A percentile compares a stretch with the other conserved stretches of the same genome.
phyloP scores from a whole-genome alignment of 331 rosid genomes.

The Saraca asoca region DNA sequence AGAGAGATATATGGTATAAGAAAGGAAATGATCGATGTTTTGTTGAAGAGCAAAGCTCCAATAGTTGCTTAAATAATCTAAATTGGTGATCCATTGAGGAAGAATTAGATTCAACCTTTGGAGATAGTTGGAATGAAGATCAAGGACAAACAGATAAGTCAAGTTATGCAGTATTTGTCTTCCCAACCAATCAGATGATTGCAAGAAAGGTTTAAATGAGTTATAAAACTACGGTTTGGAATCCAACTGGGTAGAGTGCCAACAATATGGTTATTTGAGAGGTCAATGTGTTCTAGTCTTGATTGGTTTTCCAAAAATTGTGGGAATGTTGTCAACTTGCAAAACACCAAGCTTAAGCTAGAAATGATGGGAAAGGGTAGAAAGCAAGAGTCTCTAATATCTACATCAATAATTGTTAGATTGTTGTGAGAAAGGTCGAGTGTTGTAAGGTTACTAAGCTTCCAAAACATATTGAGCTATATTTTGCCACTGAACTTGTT shows the following conservation, averaged over 20 bases:
- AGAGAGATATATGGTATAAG: fast-evolving
- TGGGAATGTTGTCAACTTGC: not conserved
- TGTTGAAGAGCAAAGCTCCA: constrained; percentile 23
- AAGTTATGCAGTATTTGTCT: not conserved
- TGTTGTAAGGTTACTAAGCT: too few relatives aligned
- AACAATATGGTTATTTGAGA: constrained; percentile 1
- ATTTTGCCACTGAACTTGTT: not conserved
- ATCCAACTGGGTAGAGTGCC: constrained; percentile 10
- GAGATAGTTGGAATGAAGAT: not conserved
- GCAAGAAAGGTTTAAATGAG: not conserved
- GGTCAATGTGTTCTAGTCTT: not conserved
- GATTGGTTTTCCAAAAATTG: not conserved
- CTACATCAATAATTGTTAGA: not conserved
- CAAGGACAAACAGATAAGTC: not conserved
- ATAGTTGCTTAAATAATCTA: not conserved
- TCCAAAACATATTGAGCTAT: too few relatives aligned
- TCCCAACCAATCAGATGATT: not conserved
- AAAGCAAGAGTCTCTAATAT: not conserved
- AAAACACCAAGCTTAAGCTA: not conserved
- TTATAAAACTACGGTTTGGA: not conserved
- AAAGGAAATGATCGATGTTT: not conserved
- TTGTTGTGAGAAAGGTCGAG: constrained; percentile 8
- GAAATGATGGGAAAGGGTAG: not conserved
- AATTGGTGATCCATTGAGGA: fast-evolving
- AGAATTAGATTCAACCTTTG: not conserved